These are phyloP conservation scores for Saturnispora besseyi DNA, from an alignment of 805 yeast species.

Conservation along the genomic window DNA sequence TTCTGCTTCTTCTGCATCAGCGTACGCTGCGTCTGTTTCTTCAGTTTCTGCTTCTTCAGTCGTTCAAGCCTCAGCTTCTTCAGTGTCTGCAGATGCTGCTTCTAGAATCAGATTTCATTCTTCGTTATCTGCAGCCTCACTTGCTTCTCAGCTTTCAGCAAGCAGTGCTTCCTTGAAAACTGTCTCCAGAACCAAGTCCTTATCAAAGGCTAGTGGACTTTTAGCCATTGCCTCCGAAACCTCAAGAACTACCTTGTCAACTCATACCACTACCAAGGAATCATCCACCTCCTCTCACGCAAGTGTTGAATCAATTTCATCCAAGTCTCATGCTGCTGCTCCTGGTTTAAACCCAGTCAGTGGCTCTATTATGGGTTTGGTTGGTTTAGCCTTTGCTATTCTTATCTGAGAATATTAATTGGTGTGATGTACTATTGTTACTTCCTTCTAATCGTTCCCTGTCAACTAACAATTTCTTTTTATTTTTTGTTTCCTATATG, in stretches of 20 bases:
- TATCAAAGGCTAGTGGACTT: constrained; percentile 31
- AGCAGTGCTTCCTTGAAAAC: constrained; percentile 9
- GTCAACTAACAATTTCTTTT: background rate
- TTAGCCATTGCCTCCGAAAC: constrained; percentile 34
- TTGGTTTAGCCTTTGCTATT: constrained; percentile 31
- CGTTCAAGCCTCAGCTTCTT: constrained; percentile 24
- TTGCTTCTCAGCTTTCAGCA: constrained; percentile 10
- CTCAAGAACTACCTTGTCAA: constrained; percentile 9
- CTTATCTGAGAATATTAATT: constrained; percentile 21
- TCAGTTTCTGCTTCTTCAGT: constrained; percentile 26
- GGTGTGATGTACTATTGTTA: background rate
- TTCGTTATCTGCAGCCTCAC: constrained; percentile 7
- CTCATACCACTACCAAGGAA: constrained; percentile 12
- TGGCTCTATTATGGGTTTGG: constrained; percentile 27
- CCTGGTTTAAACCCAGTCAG: constrained; percentile 23
- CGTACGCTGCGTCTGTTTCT: constrained; percentile 18
- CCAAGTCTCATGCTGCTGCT: constrained; percentile 20
- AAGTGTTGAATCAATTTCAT: constrained; percentile 10
- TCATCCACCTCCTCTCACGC: constrained; percentile 26
- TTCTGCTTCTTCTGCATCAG: constrained; percentile 14
- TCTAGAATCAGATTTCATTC: constrained; percentile 4
- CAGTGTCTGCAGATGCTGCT: constrained; percentile 11
- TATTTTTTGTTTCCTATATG: background rate
- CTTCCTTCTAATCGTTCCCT: background rate
- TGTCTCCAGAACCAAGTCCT: constrained; percentile 11